Conservation (phyloP, 441 rosid species). For the Croton laevigatus region DNA sequence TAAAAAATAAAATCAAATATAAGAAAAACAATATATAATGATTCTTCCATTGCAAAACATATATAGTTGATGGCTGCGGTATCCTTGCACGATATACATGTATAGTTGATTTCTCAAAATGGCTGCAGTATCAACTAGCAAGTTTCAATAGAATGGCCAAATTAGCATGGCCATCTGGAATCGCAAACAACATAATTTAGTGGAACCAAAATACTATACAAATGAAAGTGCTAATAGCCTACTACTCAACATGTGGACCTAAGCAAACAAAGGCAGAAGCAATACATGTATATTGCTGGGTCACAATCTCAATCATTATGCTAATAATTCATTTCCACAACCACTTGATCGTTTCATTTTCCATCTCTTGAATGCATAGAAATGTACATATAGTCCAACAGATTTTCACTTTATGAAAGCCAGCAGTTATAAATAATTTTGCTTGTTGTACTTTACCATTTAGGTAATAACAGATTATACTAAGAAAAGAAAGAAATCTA, state of each 20-base stretch:
- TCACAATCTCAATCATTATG: not conserved
- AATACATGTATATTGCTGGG: not conserved
- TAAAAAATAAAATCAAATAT: too few species aligned
- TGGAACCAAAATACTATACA: not conserved
- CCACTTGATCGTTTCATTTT: not conserved
- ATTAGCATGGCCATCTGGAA: not conserved
- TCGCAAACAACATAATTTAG: not conserved
- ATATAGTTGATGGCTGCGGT: too few species aligned
- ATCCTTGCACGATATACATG: not conserved
- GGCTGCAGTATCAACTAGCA: not conserved
- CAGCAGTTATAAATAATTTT: not conserved
- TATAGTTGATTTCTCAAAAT: not conserved
- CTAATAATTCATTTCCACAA: not conserved
- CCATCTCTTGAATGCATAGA: not conserved
- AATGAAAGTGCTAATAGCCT: not conserved
- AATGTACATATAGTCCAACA: not conserved
- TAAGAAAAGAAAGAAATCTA: not conserved
- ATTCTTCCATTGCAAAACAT: too few species aligned
- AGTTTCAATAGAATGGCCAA: not conserved
- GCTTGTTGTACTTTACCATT: not conserved
- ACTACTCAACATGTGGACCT: not conserved
- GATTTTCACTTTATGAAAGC: not conserved
- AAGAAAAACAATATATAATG: too few species aligned
- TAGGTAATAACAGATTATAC: not conserved
- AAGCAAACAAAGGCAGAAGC: slow-evolving; percentile 1